Base-by-base conservation (phyloP, 192 early-diverging fungal genomes). In the Coemansia sp. region DNA sequence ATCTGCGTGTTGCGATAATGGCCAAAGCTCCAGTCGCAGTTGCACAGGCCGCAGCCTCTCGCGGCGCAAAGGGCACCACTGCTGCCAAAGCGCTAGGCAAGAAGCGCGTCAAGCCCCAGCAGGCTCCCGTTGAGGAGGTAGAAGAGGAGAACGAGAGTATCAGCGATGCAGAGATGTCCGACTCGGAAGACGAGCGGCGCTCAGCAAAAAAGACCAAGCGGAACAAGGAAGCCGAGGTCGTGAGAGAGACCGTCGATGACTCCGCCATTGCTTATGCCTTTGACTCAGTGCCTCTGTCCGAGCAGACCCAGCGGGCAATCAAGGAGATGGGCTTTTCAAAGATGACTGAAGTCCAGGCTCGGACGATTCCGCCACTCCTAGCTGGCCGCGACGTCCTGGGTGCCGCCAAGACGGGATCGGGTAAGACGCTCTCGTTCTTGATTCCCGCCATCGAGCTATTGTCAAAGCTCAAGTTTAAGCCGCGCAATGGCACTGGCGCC, bases 261-360 rank as follows among this genome's bases (percentile, higher is more conserved):
- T 35, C 38, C n/a, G 66, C 42, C 20, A 21, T 69, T 28, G 69
- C 87, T 69, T 76, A 79, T 47, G 86, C 87, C 8, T 99, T 99
- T 59, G 67, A 77, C 14, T 85, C 88, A 8, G 79, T 99, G 6
- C 87, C 91, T 13, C 82, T 95, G 59, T 91, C 91, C 25, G 93
- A 93, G 28, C 83, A 85, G 56, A 93, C 94, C 7, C 85, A 88
- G 62, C 89, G 91, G 61, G 93, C 92, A 16, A 92, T 94, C 61
- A 75, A 84, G 41, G 95, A 95, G 55, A 93, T 98, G 89, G 94
- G 94, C 33, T 97, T 98, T 77, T 86, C 84, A 35, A 80, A 79
- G 58, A 98, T 98, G 96, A 99, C 96, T 11, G 93, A 97, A 73
- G 91, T 99, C 48, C 97, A 99, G 81, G 96, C 96, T 41, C 86